A percentile compares a stretch with the other conserved stretches of the same genome.
Conservation (phyloP, 495 filamentous ascomycete species). For the Xylona heveae region DNA sequence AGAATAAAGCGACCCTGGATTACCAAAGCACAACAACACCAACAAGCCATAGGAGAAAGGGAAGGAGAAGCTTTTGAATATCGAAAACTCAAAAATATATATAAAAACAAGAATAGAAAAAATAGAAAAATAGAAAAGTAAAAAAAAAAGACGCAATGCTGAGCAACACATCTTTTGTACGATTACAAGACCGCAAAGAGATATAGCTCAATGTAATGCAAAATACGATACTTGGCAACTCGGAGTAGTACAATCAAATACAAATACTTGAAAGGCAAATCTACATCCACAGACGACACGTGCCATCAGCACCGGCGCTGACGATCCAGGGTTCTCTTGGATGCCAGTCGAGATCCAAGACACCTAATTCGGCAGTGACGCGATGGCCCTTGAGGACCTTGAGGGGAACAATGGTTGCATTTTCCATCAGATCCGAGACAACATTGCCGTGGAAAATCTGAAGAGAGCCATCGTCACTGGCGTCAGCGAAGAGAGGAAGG, state of each 20-base stretch:
- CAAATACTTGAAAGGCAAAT: conserved; percentile 8
- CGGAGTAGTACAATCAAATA: too few relatives aligned
- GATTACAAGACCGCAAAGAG: too few relatives aligned
- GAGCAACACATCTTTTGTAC: too few relatives aligned
- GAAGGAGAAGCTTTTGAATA: too few relatives aligned
- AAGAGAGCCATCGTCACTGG: conserved; percentile 77
- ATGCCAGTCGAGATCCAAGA: conserved; percentile 92
- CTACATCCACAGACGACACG: conserved; percentile 57
- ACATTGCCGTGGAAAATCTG: conserved; percentile 97
- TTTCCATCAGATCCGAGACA: conserved; percentile 81
- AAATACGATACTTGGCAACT: too few relatives aligned
- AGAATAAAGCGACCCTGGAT: too few relatives aligned
- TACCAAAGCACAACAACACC: too few relatives aligned
- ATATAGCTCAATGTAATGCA: too few relatives aligned
- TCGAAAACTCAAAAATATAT: too few relatives aligned
- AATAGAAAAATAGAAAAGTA: conserved; percentile 1
- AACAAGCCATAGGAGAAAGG: too few relatives aligned
- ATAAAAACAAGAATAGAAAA: too few relatives aligned
- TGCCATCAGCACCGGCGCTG: conserved; percentile 86
- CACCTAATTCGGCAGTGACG: conserved; percentile 56
- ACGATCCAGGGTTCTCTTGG: conserved; percentile 80
- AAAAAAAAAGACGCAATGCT: background rate
- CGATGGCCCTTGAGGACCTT: conserved; percentile 86
- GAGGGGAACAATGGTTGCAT: conserved; percentile 84
- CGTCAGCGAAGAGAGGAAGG: conserved; percentile 78